phyloP scores from a whole-genome alignment of 225 moss, liverwort and hornwort genomes.

The Rhytidiadelphus loreus region DNA sequence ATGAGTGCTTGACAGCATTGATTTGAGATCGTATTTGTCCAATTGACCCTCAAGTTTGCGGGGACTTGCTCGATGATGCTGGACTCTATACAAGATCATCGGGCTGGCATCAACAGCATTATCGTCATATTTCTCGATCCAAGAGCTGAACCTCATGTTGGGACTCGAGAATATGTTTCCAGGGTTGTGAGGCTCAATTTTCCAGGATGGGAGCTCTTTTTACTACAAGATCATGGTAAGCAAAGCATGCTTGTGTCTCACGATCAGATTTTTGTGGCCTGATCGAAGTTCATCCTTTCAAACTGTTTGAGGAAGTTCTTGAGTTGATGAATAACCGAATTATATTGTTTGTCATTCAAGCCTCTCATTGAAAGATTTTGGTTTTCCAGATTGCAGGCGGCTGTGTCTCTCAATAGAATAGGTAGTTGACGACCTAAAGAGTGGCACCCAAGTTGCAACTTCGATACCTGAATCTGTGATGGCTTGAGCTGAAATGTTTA shows the following conservation, averaged over 20 bases:
- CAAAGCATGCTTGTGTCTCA: neutral
- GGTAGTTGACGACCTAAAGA: neutral
- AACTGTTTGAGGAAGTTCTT: neutral
- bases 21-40: neutral
- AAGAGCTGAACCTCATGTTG: neutral
- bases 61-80: neutral
- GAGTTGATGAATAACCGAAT: neutral
- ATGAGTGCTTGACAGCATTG: neutral
- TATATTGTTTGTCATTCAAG: neutral
- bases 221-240: constrained; percentile 1
- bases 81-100: neutral
- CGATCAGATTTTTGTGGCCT: neutral
- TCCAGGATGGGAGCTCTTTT: neutral
- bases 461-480: neutral
- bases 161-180: neutral
- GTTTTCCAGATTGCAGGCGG: neutral
- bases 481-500: neutral
- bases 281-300: neutral
- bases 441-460: neutral
- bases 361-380: neutral
- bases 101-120: neutral
- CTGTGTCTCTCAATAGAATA: neutral
- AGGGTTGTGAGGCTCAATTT: neutral
- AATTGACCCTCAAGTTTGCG: neutral
- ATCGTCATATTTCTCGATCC: neutral